Evolutionary conservation across 371 early-diverging fungal species (phyloP), one percentile per base, ranked within the genome.

Genomic region (Rhizoclosmatium hyalinum): DNA sequence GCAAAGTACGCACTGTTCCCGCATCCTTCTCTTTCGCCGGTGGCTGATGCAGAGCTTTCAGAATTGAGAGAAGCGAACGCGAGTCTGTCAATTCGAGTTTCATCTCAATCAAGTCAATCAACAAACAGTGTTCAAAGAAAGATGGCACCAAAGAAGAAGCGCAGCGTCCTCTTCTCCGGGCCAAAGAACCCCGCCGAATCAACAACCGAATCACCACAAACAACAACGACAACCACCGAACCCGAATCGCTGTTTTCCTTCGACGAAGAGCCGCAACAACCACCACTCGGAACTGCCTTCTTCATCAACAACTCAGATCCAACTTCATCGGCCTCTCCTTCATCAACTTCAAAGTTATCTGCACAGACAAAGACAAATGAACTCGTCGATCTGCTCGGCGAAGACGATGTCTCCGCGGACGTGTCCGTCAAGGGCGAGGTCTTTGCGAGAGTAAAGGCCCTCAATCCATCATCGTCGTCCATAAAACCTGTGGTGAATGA

Each of bases 211-310:
- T 21, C 61, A 41, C 10, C 19, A 8, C 61, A 41, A 6, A 60
- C 32, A 60, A 17, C 50, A 17, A 17, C 50, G 50, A 17, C 50
- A 17, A 17, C 61, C 10, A 6, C 61, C 10, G 21, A 12, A 6
- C 10, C 61, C 61, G 61, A 60, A 19, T 21, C 21, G 41, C 61
- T 60, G 61, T 60, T 60, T 60, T 60, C 61, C 10, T 60, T 60
- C 41, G 61, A 60, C 14, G 61, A 21, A 24, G 10, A 12, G 12
- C 32, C 32, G 32, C 32, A 32, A 32, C 12, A 50, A 6, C 12
- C 12, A 17, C 50, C 50, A 17, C 50, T 6, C 61, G 8, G 14
- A 19, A 19, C 6, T 19, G 61, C 61, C 21, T 60, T 60, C 61
- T 60, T 24, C 41, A 6, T 60, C 1, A 60, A 60, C 61, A 60